A percentile compares a stretch with the other conserved stretches of the same genome.
These are phyloP conservation scores for Mucor racemosus DNA, from an alignment of 371 early-diverging fungal genomes.

Conservation along the genomic window DNA sequence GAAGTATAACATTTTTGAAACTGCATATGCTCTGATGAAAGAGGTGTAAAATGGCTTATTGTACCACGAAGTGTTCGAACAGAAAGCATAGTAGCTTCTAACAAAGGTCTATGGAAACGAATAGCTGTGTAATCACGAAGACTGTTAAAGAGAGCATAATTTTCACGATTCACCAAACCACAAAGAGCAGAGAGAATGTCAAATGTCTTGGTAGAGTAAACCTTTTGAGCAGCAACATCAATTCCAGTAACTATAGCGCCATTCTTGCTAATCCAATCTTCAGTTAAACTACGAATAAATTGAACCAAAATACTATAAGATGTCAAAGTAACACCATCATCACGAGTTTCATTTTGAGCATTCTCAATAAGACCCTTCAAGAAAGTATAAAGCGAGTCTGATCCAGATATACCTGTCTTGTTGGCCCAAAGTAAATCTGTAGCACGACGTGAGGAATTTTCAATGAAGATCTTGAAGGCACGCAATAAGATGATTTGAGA, in stretches of 20 bases:
- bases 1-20: neutral
- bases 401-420: slow-evolving; percentile 17
- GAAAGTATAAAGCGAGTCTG: slow-evolving; percentile 26
- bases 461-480: slow-evolving; percentile 44
- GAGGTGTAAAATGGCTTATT: neutral
- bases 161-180: slow-evolving; percentile 36
- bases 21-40: neutral
- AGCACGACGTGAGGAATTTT: slow-evolving; percentile 35
- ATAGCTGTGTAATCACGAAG: slow-evolving; percentile 28
- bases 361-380: slow-evolving; percentile 28
- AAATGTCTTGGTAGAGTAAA: slow-evolving; percentile 31
- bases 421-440: slow-evolving; percentile 40
- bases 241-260: slow-evolving; percentile 15
- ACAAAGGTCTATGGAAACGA: slow-evolving; percentile 44
- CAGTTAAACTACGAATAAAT: slow-evolving; percentile 43
- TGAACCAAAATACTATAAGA: slow-evolving; percentile 32
- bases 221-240: slow-evolving; percentile 22
- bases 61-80: slow-evolving; percentile 38
- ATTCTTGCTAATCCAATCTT: slow-evolving; percentile 45
- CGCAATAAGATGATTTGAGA: slow-evolving; percentile 37
- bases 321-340: slow-evolving; percentile 37
- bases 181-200: slow-evolving; percentile 30
- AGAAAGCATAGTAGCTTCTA: slow-evolving; percentile 41
- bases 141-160: slow-evolving; percentile 38
- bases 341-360: slow-evolving; percentile 25